Evolutionary conservation across 2,329 filamentous ascomycete species (phyloP), one percentile per base, ranked within the genome.

Genomic region (Calonectria hawksworthii): DNA sequence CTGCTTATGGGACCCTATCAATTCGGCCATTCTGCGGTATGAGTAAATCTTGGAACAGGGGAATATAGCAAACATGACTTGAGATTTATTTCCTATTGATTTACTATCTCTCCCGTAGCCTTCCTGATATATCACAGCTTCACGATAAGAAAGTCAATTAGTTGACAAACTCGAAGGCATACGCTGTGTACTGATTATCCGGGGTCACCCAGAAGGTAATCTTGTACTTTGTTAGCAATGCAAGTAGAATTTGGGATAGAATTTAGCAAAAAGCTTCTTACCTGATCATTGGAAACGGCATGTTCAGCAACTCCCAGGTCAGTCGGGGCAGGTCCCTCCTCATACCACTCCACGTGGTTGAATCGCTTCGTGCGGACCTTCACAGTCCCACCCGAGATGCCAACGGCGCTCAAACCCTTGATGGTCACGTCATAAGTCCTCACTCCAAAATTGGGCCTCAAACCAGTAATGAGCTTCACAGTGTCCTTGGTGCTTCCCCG

Each of bases 181-280:
- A 63, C 1, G 56, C 56, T 3, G 56, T 63, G 11, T 63, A 63
- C 14, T 63, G 32, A 5, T 63, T 63, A 28, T 63, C 56, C 3
- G 56, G 56, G 28, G 56, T 63, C 13, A 63, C 56, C 56, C 56
- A 63, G 56, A 63, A 63, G 4, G 56, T 63, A 41, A 63, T 63
- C 56, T 63, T 2, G 4, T 32, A 4, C 28, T 11, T 1, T 16
- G 16, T 63, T 26, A 63, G 56, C 1, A 41, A 9, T 21, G n/a
- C n/a, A n/a, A n/a, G n/a, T n/a, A n/a, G n/a, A n/a, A n/a, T n/a
- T n/a, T n/a, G n/a, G n/a, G n/a, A n/a, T n/a, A n/a, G n/a, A n/a
- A n/a, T n/a, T n/a, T n/a, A n/a, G n/a, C n/a, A 28, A 11, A 5
- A 13, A 13, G 7, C 2, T 3, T 21, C 56, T 63, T 63, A 63